Evolutionary conservation across 257 asterid species (phyloP).

Genomic region (Anisodus tanguticus): DNA sequence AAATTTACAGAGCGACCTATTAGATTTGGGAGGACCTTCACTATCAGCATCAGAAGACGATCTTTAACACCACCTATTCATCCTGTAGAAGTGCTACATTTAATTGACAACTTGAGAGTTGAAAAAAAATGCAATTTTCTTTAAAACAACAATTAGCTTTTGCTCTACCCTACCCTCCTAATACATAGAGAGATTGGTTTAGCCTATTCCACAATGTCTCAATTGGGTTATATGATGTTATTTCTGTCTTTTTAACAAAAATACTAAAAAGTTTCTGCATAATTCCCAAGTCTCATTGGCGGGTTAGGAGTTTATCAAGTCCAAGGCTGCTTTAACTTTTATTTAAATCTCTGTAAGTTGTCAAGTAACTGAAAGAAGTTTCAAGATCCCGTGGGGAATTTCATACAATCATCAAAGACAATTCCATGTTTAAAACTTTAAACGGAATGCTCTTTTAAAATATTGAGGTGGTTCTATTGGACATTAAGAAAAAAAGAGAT

Average conservation of each 20-base stretch:
- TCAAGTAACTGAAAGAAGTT: neutral
- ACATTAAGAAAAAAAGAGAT: too few relatives aligned
- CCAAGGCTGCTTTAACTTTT: neutral
- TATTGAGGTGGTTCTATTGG: too few relatives aligned
- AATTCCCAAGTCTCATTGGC: neutral
- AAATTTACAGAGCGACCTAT: neutral
- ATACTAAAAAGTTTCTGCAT: neutral
- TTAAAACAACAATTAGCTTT: conserved; percentile 4
- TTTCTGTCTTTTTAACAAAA: too few relatives aligned
- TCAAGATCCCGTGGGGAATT: neutral
- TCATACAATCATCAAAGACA: neutral
- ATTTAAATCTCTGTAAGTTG: neutral
- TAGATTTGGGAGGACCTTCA: conserved; percentile 11
- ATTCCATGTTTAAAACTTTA: conserved; percentile 11
- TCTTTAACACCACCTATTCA: too few relatives aligned
- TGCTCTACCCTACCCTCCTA: neutral
- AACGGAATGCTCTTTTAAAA: too few relatives aligned
- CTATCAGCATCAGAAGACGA: neutral
- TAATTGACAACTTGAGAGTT: neutral
- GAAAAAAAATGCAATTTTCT: neutral
- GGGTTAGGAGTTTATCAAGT: neutral
- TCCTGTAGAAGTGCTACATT: neutral
- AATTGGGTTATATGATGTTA: too few relatives aligned
- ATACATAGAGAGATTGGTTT: neutral
- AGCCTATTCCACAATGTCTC: neutral